Evolutionary conservation across 2,329 filamentous ascomycete species (phyloP).

Genomic region (Sporothrix protearum): DNA sequence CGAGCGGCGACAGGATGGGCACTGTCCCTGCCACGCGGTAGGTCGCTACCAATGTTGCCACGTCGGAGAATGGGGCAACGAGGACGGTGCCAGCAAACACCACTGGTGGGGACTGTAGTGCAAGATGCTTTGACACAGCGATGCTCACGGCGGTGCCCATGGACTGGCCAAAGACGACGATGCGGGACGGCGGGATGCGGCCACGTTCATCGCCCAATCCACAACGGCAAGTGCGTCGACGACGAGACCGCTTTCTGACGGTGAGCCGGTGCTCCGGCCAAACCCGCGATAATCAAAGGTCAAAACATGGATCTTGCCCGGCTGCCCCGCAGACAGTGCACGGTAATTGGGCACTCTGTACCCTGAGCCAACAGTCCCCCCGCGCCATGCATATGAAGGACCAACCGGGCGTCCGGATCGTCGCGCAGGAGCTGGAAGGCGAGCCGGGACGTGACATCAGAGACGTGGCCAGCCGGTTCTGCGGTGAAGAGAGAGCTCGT

Average conservation of each 20-base stretch:
- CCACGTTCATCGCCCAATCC: conserved; percentile 52
- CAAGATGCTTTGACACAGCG: background rate
- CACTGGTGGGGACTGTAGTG: conserved; percentile 1
- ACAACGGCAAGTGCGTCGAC: conserved; percentile 51
- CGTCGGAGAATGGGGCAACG: conserved; percentile 55
- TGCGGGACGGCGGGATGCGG: conserved; percentile 51
- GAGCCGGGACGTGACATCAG: conserved; percentile 37
- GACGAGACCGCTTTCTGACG: conserved; percentile 54
- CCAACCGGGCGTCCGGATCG: conserved; percentile 43
- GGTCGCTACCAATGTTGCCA: conserved; percentile 51
- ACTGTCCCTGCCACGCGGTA: conserved; percentile 55
- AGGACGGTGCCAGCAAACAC: conserved; percentile 54
- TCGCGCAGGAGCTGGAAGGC: conserved; percentile 45
- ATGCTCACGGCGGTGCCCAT: conserved; percentile 50
- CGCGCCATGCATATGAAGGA: conserved; percentile 56
- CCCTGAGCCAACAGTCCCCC: conserved; percentile 54
- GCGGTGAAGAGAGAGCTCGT: conserved; percentile 50
- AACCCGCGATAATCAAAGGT: conserved; percentile 62
- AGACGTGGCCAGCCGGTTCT: conserved; percentile 39
- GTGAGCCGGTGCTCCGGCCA: conserved; percentile 50
- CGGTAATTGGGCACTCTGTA: conserved; percentile 55
- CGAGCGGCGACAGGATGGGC: conserved; percentile 52
- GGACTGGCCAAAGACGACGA: conserved; percentile 58
- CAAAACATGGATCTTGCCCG: conserved; percentile 53
- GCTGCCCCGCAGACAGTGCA: conserved; percentile 48